These are phyloP conservation scores for Aegilops sharonensis DNA, from an alignment of 176 grass and related monocot species.

Conservation along the genomic window DNA sequence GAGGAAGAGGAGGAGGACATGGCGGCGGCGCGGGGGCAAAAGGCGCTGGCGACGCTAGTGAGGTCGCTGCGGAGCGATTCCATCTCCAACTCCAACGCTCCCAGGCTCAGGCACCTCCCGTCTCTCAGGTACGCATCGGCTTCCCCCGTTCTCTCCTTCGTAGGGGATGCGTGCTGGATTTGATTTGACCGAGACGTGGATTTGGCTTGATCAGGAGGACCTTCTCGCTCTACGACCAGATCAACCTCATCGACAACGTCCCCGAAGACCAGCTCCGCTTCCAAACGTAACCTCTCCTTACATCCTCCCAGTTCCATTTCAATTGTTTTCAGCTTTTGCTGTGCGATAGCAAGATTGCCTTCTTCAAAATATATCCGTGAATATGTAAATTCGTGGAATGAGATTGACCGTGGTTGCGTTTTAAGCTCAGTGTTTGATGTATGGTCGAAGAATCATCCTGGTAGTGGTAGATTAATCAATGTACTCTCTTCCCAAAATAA, in stretches of 20 bases:
- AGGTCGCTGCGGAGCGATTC: conserved; percentile 63
- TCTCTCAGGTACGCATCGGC: conserved; percentile 63
- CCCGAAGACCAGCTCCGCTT: conserved; percentile 82
- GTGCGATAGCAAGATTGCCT: background rate
- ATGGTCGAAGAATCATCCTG: background rate
- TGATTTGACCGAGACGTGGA: background rate
- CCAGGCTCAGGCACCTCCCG: conserved; percentile 52
- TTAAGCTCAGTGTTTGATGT: background rate
- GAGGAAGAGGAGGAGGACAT: conserved; percentile 27
- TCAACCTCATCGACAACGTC: conserved; percentile 96
- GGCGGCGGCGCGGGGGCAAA: conserved; percentile 54
- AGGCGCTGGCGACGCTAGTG: conserved; percentile 62
- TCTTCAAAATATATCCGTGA: background rate
- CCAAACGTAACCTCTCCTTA: conserved; percentile 51
- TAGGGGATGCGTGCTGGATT: background rate
- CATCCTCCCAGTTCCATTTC: background rate
- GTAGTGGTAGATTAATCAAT: background rate
- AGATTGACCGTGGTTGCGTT: background rate
- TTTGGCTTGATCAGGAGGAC: conserved; percentile 59
- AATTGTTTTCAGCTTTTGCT: background rate
- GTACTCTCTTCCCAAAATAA: background rate
- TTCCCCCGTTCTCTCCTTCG: background rate
- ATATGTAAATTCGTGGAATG: background rate
- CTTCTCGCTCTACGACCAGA: conserved; percentile 96
- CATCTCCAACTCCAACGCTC: conserved; percentile 13